Evolutionary conservation across 805 yeast genomes (phyloP), one percentile per base, ranked within the genome.

Genomic region (Candida adriatica): DNA sequence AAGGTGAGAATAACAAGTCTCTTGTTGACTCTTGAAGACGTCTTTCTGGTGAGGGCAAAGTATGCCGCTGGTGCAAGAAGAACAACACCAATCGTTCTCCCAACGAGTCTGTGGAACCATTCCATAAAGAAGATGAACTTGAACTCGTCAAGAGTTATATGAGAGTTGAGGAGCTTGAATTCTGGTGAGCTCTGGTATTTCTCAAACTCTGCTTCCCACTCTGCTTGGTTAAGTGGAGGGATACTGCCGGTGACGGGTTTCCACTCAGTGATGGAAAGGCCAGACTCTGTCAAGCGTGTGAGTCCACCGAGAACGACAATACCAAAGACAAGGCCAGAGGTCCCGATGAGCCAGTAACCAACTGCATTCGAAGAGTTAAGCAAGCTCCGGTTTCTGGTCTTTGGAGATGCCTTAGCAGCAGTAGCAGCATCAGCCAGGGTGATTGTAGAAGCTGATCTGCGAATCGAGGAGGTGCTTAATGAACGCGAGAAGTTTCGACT

Each of bases 191-290:
- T 70, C 46, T 79, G 66, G 57, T 92, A 92, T 51, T 85, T 82
- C 17, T 55, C 64, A 51, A 92, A 92, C 55, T 90, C 96, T 16
- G 48, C 71, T 45, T 74, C 78, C 98, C 98, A 92, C 39, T 92
- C 88, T 30, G 62, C 61, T 47, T 85, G 77, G 37, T 61, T 73
- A 48, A 82, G 52, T 1, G 98, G 98, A 3, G 99, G 99, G 10
- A 92, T 58, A 2, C 94, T 63, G 28, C 99, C 99, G 0, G 98
- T 86, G 17, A 92, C 87, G 2, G 99, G 99, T 55, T 79, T 85
- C 99, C 99, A 92, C 53, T 92, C 98, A 2, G 97, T 92, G 55
- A 92, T 92, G 29, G 95, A 82, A 27, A 92, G 65, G 0, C 98
- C 99, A 0, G 95, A 84, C 53, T 92, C 99, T 0, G 98, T 92